Conservation (phyloP, 192 early-diverging fungal genomes). For the Geranomyces variabilis region DNA sequence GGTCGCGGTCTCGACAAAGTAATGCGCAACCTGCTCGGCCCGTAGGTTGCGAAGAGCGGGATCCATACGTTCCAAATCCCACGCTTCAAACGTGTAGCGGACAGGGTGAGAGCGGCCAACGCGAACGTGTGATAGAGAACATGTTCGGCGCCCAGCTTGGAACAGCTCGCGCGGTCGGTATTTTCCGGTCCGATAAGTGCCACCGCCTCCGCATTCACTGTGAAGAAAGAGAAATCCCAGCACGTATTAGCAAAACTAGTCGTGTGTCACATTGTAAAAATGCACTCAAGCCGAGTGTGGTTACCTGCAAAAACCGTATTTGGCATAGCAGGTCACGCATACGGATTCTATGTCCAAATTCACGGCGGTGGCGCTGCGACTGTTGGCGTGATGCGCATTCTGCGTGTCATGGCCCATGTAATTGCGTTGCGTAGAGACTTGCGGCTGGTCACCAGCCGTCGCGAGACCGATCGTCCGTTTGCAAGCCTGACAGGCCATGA, state of each 20-base stretch:
- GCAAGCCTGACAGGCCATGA: slow-evolving; percentile 6
- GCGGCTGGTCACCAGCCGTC: background rate
- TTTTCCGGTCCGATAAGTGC: slow-evolving; percentile 42
- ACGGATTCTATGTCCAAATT: slow-evolving; percentile 11
- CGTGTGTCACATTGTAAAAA: too few species aligned
- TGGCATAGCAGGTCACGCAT: slow-evolving; percentile 15
- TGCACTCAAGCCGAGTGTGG: too few species aligned
- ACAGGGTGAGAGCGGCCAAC: slow-evolving; percentile 35
- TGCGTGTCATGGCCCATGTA: background rate
- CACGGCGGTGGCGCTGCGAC: background rate
- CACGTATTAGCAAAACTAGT: too few species aligned
- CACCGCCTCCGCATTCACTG: slow-evolving; percentile 41
- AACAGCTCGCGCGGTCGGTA: slow-evolving; percentile 54
- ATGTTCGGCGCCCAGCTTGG: slow-evolving; percentile 45
- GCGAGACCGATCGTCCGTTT: slow-evolving; percentile 3
- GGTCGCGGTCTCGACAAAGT: background rate
- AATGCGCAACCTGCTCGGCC: background rate
- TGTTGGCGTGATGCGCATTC: background rate
- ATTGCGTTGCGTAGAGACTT: background rate
- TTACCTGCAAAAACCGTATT: slow-evolving; percentile 20
- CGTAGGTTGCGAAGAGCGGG: background rate
- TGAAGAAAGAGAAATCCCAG: too few species aligned
- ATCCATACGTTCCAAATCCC: slow-evolving; percentile 6
- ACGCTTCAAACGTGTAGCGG: slow-evolving; percentile 5
- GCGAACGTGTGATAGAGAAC: slow-evolving; percentile 54